Evolutionary conservation across 768 basidiomycete genomes (phyloP).

Genomic region (Trametes punicea): DNA sequence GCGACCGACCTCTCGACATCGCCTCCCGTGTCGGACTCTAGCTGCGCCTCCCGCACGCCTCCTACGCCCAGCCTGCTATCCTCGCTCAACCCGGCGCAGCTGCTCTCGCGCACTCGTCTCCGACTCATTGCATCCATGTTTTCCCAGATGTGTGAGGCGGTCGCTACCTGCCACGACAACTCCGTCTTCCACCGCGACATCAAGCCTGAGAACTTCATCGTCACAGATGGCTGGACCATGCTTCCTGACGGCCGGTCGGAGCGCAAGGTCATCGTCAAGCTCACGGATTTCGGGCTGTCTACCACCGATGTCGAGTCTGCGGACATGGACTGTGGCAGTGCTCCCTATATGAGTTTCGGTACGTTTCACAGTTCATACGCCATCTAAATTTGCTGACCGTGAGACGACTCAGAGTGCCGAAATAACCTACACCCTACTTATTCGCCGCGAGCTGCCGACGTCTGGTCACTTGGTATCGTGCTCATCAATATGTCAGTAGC

Average conservation of each 20-base stretch:
- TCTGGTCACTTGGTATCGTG: slow-evolving; percentile 98
- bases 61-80: slow-evolving; percentile 93
- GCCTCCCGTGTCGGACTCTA: slow-evolving; percentile 22
- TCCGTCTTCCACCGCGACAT: slow-evolving; percentile 96
- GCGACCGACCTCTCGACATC: slow-evolving; percentile 22
- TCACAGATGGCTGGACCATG: slow-evolving; percentile 72
- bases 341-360: slow-evolving; percentile 99
- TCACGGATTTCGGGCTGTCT: slow-evolving; percentile 94
- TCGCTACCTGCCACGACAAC: slow-evolving; percentile 88
- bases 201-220: slow-evolving; percentile 98
- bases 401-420: slow-evolving; percentile 73
- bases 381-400: slow-evolving; percentile 11
- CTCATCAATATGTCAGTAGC: slow-evolving; percentile 89
- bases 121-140: slow-evolving; percentile 97
- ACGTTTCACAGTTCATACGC: slow-evolving; percentile 28
- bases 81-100: slow-evolving; percentile 69
- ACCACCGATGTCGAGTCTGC: slow-evolving; percentile 85
- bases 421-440: slow-evolving; percentile 97
- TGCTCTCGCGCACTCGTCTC: slow-evolving; percentile 84
- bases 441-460: slow-evolving; percentile 91
- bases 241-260: slow-evolving; percentile 57
- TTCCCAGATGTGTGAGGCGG: slow-evolving; percentile 97
- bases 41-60: slow-evolving; percentile 60
- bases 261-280: slow-evolving; percentile 91
- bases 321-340: slow-evolving; percentile 98